phyloP scores from a whole-genome alignment of 331 rosid species.

The Quercus tomentella region DNA sequence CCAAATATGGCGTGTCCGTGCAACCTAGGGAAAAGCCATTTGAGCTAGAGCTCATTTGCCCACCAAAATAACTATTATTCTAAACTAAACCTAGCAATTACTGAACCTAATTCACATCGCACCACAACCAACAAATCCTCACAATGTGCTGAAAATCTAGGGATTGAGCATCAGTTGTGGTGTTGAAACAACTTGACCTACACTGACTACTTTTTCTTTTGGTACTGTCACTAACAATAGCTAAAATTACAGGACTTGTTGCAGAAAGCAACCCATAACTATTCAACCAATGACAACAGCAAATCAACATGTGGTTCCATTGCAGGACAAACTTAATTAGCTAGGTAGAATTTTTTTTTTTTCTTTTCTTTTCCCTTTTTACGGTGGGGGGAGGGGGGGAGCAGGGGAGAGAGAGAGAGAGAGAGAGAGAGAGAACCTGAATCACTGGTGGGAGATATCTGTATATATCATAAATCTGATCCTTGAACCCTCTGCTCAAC shows the following conservation, averaged over 20 bases:
- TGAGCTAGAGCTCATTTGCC: too few relatives aligned
- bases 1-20: too few relatives aligned
- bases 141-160: not conserved
- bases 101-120: not conserved
- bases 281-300: not conserved
- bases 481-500: slow-evolving; percentile 99
- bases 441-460: slow-evolving; percentile 98
- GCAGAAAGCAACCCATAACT: not conserved
- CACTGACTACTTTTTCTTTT: not conserved
- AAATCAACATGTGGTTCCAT: not conserved
- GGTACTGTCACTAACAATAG: not conserved
- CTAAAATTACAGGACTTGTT: not conserved
- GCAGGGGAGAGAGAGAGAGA: not conserved
- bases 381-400: not conserved
- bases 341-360: rapidly evolving
- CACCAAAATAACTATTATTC: not conserved
- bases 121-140: not conserved
- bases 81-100: not conserved
- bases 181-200: not conserved
- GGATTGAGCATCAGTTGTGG: not conserved
- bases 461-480: slow-evolving; percentile 94
- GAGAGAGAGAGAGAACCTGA: slow-evolving; percentile 56
- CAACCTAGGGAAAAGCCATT: too few relatives aligned
- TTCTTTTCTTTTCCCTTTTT: not conserved
- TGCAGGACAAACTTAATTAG: not conserved